Percentiles rank a stretch among this genome's conserved stretches.
phyloP scores from a whole-genome alignment of 371 early-diverging fungal genomes.

The Capillidium heterosporum region DNA sequence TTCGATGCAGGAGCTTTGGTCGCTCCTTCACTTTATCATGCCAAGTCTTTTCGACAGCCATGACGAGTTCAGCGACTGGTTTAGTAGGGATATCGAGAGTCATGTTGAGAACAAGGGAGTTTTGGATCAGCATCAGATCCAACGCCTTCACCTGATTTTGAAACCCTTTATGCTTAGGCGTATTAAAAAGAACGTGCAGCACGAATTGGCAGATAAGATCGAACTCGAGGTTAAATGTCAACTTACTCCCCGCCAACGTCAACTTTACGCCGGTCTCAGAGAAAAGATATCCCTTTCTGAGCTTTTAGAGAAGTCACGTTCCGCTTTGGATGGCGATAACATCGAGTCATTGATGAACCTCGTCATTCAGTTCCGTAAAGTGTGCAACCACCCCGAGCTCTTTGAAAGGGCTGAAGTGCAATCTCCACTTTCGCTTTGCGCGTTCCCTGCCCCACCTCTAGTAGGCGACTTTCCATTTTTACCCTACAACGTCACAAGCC shows the following conservation, averaged over 20 bases:
- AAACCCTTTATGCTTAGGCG: constrained; percentile 98
- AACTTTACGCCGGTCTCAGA: constrained; percentile 53
- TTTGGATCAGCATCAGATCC: constrained; percentile 75
- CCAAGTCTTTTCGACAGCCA: constrained; percentile 92
- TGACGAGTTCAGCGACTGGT: constrained; percentile 90
- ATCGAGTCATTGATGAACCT: constrained; percentile 79
- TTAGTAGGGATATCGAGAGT: constrained; percentile 84
- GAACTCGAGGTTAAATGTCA: constrained; percentile 72
- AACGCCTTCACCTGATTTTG: constrained; percentile 86
- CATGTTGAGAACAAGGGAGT: constrained; percentile 73
- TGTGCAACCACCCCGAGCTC: constrained; percentile 96
- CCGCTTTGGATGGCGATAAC: constrained; percentile 33
- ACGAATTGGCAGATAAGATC: constrained; percentile 86
- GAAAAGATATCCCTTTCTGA: constrained; percentile 72
- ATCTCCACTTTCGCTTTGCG: constrained; percentile 44
- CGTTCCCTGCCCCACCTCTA: constrained; percentile 35
- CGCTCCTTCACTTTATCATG: constrained; percentile 96
- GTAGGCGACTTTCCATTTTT: constrained; percentile 29
- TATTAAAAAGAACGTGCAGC: constrained; percentile 90
- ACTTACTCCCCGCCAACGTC: constrained; percentile 67
- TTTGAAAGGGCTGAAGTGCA: constrained; percentile 85
- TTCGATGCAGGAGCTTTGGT: constrained; percentile 94
- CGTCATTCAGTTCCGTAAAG: constrained; percentile 96
- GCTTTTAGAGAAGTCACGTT: constrained; percentile 50
- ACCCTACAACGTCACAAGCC: constrained; percentile 39